These are phyloP conservation scores for Fusarium sp. DNA, from an alignment of 2,329 filamentous ascomycete species.

Conservation along the genomic window DNA sequence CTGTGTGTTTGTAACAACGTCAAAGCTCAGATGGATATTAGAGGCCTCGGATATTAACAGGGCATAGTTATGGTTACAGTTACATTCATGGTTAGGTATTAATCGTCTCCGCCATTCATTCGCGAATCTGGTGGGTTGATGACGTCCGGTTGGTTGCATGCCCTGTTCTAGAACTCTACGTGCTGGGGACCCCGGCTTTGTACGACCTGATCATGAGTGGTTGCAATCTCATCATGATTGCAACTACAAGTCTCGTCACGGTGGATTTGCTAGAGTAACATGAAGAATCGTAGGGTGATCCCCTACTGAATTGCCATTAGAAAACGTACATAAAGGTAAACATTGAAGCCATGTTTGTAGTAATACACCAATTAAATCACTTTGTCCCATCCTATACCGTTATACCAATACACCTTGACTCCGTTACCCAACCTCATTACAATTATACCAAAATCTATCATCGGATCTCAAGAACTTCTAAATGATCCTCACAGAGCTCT, in stretches of 20 bases:
- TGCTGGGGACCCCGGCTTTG: neutral
- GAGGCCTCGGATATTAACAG: too few relatives aligned
- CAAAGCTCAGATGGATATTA: too few relatives aligned
- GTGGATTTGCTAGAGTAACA: neutral
- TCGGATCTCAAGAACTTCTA: slow-evolving; percentile 14
- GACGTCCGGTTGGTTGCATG: neutral
- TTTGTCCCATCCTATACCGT: slow-evolving; percentile 5
- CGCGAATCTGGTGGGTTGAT: neutral
- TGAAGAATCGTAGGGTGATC: neutral
- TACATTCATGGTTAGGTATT: too few relatives aligned
- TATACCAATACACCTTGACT: slow-evolving; percentile 20
- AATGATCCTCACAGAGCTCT: slow-evolving; percentile 17
- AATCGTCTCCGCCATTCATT: neutral
- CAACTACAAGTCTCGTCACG: neutral
- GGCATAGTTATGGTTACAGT: too few relatives aligned
- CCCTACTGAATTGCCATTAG: neutral
- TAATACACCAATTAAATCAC: neutral
- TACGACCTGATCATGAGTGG: neutral
- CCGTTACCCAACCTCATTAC: slow-evolving; percentile 18
- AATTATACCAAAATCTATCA: neutral
- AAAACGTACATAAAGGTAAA: neutral
- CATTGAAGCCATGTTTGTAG: neutral
- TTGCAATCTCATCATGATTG: neutral
- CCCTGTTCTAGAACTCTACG: neutral
- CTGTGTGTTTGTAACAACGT: too few relatives aligned